Base-by-base conservation (phyloP, 257 asterid species). In the Jacaranda copaia region DNA sequence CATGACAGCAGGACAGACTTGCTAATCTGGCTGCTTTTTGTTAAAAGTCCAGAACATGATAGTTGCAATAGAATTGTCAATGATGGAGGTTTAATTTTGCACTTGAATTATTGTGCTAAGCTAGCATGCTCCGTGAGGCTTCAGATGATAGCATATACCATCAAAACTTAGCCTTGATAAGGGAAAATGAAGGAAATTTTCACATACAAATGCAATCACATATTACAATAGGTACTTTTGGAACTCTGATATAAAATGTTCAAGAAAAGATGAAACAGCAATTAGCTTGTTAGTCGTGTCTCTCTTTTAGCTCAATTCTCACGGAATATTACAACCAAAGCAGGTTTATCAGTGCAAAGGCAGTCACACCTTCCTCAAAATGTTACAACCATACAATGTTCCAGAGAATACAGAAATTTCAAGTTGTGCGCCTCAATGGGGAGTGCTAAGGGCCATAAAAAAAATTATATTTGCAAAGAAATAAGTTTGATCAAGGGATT, bases 21-120 rank as follows among this genome's bases (percentile, higher is more conserved):
- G 16, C 62, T 13, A 57, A 65, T 25, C 25, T 49, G 43, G 73
- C 53, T 77, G 65, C 67, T 63, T 78, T 70, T 65, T 14, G 16
- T 56, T 36, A 35, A 67, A 63, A 42, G 10, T 66, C 62, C 40
- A 49, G 7, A 70, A 38, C n/a, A 60, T 39, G 60, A 39, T 35
- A 60, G 20, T 65, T 55, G 12, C 69, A 36, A 15, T 1, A 75
- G 38, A 70, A 59, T 49, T 55, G 48, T 19, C 4, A 62, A 25
- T 2, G 59, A 35, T 56, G 6, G 66, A 40, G 43, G 20, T 59
- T 43, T 13, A 57, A 25, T 52, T 49, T 40, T 36, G 67, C 20
- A 19, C 45, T 36, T 43, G 19, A 70, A 81, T 4, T 56, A 43
- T 48, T 49, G 12, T 68, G 42, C 56, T 70, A 15, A 36, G 42